phyloP scores from a whole-genome alignment of 2,329 filamentous ascomycete species.

The Pseudogymnoascus destructans region DNA sequence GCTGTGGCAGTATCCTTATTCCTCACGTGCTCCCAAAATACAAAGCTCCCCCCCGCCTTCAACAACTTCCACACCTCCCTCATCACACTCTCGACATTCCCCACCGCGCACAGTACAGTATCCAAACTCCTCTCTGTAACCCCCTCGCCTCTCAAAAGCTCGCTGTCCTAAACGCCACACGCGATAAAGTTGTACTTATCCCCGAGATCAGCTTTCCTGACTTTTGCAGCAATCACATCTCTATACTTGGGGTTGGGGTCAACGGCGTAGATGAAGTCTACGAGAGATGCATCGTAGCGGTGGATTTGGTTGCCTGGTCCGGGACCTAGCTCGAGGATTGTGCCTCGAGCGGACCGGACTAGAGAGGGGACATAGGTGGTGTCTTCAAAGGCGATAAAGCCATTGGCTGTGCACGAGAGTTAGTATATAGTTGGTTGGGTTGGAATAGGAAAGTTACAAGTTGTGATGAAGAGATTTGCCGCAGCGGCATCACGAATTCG shows the following conservation, averaged over 20 bases:
- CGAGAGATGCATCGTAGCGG: conserved; percentile 25
- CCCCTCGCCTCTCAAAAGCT: conserved; percentile 27
- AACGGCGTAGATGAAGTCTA: conserved; percentile 29
- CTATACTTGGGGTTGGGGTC: conserved; percentile 30
- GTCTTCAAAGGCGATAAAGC: conserved; percentile 26
- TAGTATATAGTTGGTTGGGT: conserved; percentile 6
- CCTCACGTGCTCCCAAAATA: conserved; percentile 34
- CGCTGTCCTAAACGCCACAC: conserved; percentile 30
- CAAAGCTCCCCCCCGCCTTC: conserved; percentile 33
- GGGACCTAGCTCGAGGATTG: conserved; percentile 33
- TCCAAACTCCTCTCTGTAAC: conserved; percentile 29
- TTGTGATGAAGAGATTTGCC: conserved; percentile 19
- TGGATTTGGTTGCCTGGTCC: conserved; percentile 33
- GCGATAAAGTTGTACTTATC: conserved; percentile 29
- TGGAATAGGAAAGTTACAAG: conserved; percentile 15
- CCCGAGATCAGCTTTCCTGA: conserved; percentile 23
- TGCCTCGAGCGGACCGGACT: conserved; percentile 24
- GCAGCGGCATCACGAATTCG: conserved; percentile 19
- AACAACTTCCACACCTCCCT: conserved; percentile 30
- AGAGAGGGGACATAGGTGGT: conserved; percentile 27
- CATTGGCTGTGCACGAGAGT: conserved; percentile 16
- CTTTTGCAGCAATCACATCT: conserved; percentile 23
- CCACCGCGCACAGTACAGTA: conserved; percentile 31
- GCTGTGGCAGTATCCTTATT: conserved; percentile 23
- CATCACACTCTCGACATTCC: conserved; percentile 21